A percentile compares a stretch with the other conserved stretches of the same genome.
phyloP scores from a whole-genome alignment of 441 rosid genomes.

The Jatropha multifida region DNA sequence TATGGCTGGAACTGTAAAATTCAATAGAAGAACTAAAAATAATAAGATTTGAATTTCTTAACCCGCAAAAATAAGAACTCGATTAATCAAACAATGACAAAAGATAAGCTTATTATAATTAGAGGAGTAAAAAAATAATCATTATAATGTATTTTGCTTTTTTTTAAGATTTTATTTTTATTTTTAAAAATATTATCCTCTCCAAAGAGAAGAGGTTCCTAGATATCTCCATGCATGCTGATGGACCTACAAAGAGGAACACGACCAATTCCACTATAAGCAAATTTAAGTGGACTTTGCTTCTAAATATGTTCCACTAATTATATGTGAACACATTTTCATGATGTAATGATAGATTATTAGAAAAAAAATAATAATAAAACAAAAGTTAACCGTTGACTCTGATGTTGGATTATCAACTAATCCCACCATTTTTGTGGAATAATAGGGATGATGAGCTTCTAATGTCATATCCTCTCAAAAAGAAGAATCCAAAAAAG shows the following conservation, averaged over 20 bases:
- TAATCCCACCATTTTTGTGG: background rate
- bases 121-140: too few relatives aligned
- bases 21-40: too few relatives aligned
- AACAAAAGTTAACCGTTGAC: background rate
- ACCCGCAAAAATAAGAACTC: too few relatives aligned
- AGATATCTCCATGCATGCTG: too few relatives aligned
- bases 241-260: background rate
- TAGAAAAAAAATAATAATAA: background rate
- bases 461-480: background rate
- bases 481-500: background rate
- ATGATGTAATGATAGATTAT: background rate
- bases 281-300: background rate
- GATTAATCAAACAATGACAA: too few relatives aligned
- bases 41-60: too few relatives aligned
- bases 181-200: too few relatives aligned
- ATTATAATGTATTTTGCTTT: too few relatives aligned
- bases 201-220: too few relatives aligned
- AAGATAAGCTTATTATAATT: too few relatives aligned
- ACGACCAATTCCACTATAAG: slow-evolving; percentile 1
- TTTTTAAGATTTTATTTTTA: too few relatives aligned
- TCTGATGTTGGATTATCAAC: background rate
- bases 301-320: background rate
- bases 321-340: background rate
- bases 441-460: background rate
- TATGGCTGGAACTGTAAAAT: too few relatives aligned